Conservation (phyloP, 495 filamentous ascomycete species). For the Diplogelasinospora grovesii region DNA sequence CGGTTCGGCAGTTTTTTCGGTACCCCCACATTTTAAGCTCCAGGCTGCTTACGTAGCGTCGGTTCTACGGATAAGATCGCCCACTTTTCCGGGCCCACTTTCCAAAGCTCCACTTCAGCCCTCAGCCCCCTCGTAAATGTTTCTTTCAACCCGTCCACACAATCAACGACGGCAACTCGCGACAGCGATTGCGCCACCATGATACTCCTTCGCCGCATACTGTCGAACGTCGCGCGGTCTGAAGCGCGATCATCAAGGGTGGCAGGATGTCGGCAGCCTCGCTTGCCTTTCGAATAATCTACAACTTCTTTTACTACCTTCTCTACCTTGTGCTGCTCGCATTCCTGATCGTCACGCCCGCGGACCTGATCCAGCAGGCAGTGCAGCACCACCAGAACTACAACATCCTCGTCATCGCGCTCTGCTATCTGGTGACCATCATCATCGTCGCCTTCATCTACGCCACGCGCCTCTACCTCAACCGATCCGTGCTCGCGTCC, state of each 20-base stretch:
- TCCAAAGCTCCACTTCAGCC: no score
- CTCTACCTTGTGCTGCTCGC: constrained; percentile 65
- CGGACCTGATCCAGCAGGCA: constrained; percentile 76
- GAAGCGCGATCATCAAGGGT: not conserved
- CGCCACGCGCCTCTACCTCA: constrained; percentile 79
- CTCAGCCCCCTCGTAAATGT: not conserved
- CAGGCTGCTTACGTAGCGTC: no score
- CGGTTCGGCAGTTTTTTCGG: no score
- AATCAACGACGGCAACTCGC: not conserved
- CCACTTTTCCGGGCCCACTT: no score
- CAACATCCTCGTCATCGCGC: constrained; percentile 79
- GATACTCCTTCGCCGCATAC: not conserved
- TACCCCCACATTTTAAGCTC: no score
- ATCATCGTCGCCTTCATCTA: constrained; percentile 71
- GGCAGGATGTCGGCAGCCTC: not conserved
- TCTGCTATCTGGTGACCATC: constrained; percentile 69
- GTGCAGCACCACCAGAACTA: constrained; percentile 54
- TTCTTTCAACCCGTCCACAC: not conserved
- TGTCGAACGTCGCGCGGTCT: not conserved
- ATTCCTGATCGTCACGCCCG: constrained; percentile 75
- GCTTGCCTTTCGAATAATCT: constrained; percentile 66
- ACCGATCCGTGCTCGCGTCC: constrained; percentile 63
- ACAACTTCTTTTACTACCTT: constrained; percentile 71
- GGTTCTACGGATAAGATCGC: no score
- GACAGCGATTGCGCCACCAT: not conserved